A percentile compares a stretch with the other conserved stretches of the same genome.
Conservation (phyloP, 148 eudicot genomes). For the Suaeda aralocaspica region DNA sequence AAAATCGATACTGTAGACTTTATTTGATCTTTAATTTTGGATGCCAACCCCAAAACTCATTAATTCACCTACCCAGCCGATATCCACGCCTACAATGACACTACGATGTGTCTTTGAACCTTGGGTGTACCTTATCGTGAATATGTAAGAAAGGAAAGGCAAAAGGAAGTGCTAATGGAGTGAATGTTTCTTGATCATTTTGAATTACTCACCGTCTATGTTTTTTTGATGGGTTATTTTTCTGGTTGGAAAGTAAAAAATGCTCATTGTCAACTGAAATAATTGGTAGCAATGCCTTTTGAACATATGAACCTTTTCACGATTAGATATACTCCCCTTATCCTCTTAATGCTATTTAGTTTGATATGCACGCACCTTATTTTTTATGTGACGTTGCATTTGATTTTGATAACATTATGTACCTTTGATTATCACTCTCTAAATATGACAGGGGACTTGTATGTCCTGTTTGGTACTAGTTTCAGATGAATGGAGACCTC, state of each 20-base stretch:
- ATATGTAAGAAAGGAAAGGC: background rate
- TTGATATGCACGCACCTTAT: too few relatives aligned
- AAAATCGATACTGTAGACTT: too few relatives aligned
- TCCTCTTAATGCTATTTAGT: background rate
- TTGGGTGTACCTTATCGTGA: background rate
- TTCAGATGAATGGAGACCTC: conserved; percentile 11
- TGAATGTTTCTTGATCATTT: background rate
- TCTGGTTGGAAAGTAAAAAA: too few relatives aligned
- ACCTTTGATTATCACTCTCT: background rate
- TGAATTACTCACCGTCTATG: background rate
- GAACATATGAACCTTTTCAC: background rate
- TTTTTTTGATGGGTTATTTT: background rate
- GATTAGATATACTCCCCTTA: too few relatives aligned
- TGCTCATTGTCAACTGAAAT: background rate
- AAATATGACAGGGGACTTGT: background rate
- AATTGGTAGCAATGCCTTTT: too few relatives aligned
- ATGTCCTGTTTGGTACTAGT: conserved; percentile 5
- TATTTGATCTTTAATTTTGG: background rate
- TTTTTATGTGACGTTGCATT: background rate
- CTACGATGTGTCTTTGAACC: background rate
- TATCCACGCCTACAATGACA: background rate
- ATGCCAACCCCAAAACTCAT: background rate
- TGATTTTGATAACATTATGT: background rate
- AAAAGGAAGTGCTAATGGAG: background rate
- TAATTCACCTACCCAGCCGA: background rate